Evolutionary conservation across 148 eudicot genomes (phyloP).

Genomic region (Chenopodium formosanum): DNA sequence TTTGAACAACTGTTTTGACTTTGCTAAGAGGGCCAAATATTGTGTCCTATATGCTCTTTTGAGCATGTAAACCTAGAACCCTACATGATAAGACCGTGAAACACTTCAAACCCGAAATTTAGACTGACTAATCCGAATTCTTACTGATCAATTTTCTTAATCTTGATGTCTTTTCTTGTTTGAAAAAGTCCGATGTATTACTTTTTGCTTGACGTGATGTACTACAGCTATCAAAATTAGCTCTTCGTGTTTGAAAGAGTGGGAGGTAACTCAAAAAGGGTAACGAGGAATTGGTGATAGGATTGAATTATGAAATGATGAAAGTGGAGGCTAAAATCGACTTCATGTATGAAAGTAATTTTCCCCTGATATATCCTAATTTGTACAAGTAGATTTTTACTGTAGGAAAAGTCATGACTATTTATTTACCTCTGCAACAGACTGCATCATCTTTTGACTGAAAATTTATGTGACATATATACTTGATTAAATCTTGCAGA

Average conservation of each 20-base stretch:
- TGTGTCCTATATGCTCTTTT: too few species aligned
- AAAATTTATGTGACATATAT: neutral
- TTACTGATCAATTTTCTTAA: too few species aligned
- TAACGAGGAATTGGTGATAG: too few species aligned
- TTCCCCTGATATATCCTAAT: too few species aligned
- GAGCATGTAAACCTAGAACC: neutral
- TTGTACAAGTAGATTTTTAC: too few species aligned
- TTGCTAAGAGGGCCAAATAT: too few species aligned
- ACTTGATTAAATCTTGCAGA: slow-evolving; percentile 43
- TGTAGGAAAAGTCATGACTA: neutral
- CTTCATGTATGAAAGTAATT: neutral
- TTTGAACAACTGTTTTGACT: too few species aligned
- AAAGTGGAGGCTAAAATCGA: neutral
- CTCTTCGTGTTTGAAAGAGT: neutral
- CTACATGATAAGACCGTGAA: neutral
- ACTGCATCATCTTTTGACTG: neutral
- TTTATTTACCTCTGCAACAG: neutral
- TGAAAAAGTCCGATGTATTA: neutral
- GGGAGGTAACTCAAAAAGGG: too few species aligned
- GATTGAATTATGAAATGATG: neutral
- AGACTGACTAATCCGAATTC: neutral
- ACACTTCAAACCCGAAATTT: neutral
- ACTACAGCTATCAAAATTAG: too few species aligned
- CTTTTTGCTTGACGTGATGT: neutral
- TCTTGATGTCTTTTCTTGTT: neutral